phyloP scores from a whole-genome alignment of 805 yeast species.

The Metschnikowia kofuensis region DNA sequence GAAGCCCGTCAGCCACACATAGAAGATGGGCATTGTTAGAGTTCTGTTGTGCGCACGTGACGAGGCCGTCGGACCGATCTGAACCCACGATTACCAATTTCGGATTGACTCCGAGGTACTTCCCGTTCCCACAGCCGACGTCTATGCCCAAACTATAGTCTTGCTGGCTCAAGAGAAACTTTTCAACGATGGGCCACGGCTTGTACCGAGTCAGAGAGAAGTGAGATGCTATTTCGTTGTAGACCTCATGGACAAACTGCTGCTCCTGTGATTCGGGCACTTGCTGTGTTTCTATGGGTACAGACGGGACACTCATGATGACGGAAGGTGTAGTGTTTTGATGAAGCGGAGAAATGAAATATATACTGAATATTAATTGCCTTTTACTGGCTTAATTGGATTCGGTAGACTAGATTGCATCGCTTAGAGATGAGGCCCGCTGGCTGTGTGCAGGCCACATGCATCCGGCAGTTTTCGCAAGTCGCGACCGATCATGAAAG shows the following conservation, averaged over 20 bases:
- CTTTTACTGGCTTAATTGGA: too few species aligned
- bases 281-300: slow-evolving; percentile 23
- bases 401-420: too few species aligned
- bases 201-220: slow-evolving; percentile 92
- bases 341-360: background rate
- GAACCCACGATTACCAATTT: slow-evolving; percentile 70
- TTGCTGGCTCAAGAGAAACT: slow-evolving; percentile 50
- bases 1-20: slow-evolving; percentile 78
- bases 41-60: slow-evolving; percentile 55
- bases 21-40: slow-evolving; percentile 47
- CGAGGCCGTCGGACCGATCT: slow-evolving; percentile 68
- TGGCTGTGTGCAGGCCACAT: too few species aligned
- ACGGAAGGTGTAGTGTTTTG: background rate
- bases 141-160: slow-evolving; percentile 77
- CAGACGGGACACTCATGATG: slow-evolving; percentile 34
- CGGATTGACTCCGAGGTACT: slow-evolving; percentile 72
- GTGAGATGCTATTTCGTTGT: slow-evolving; percentile 88
- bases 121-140: slow-evolving; percentile 97
- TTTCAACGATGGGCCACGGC: slow-evolving; percentile 95
- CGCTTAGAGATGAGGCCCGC: too few species aligned
- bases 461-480: too few species aligned
- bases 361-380: too few species aligned
- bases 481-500: too few species aligned
- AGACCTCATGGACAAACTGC: slow-evolving; percentile 83
- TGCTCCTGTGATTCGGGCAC: slow-evolving; percentile 65